Base-by-base conservation (phyloP, 345 rosid genomes). In the Eucalyptus caleyi region DNA sequence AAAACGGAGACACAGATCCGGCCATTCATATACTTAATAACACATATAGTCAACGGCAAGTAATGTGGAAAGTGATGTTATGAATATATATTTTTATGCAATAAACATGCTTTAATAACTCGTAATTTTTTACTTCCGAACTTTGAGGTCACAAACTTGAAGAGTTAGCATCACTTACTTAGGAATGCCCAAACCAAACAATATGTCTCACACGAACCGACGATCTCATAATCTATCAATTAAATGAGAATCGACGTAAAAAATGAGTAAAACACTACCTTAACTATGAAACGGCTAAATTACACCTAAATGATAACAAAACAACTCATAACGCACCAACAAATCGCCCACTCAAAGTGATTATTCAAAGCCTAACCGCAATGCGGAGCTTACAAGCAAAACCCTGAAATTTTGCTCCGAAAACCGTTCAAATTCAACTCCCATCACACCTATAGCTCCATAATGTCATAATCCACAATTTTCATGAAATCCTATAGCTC, bases 161-260 rank as follows among this genome's bases (percentile, higher is more conserved):
- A 59, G n/a, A 59, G 14, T 1, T 59, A 59, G 3, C 6, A 59
- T 27, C n/a, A 24, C n/a, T 26, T 11, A 59, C n/a, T 3, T 59
- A 12, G 7, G 15, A 59, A 10, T 59, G 65, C 30, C 30, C n/a
- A 59, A 59, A 59, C 7, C n/a, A 59, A 59, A 59, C n/a, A 26
- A 59, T 27, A 1, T 5, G 65, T 27, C 15, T 59, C 65, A 59
- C 65, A 2, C 2, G 0, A 59, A 11, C 7, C 1, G 3, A 59
- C 0, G 0, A 26, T 26, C n/a, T 59, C 0, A 0, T 26, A 59
- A 59, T 26, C 65, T 59, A 59, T 59, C 7, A 11, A 26, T 59
- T 26, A 5, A 59, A 59, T 26, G 14, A 59, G 65, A 59, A 59
- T 2, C 2, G n/a, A 11, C 15, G 7, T 59, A 26, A 59, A 59